Conservation (phyloP, 169 alveolate species). For the Miamiensis avidus region DNA sequence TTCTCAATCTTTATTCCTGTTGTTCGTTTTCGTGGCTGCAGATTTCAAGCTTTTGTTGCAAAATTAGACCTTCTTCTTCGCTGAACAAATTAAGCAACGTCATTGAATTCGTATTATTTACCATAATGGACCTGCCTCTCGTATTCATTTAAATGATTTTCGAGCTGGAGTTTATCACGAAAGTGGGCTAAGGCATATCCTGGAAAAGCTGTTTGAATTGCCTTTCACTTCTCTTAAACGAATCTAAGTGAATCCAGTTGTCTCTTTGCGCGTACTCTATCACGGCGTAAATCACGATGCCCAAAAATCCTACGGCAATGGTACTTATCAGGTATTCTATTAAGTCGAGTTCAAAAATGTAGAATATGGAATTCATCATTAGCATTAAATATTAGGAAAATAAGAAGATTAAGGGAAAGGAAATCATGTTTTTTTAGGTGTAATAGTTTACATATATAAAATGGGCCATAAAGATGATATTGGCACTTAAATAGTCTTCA, state of each 20-base stretch:
- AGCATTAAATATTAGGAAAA: background rate
- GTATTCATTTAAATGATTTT: background rate
- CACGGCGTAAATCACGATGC: no score
- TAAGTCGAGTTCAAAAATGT: background rate
- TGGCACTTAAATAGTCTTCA: background rate
- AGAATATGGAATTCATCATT: background rate
- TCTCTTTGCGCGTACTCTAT: background rate
- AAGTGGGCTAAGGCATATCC: background rate
- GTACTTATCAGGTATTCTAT: background rate
- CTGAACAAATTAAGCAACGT: background rate
- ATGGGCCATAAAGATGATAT: background rate
- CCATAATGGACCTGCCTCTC: background rate
- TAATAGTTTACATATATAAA: background rate
- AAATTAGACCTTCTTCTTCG: background rate
- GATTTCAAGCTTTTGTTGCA: no score
- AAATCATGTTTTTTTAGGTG: no score
- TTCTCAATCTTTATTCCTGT: background rate
- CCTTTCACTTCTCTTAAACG: background rate
- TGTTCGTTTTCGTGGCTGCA: background rate
- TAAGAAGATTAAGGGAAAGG: background rate
- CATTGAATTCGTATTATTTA: no score
- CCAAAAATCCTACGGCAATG: background rate
- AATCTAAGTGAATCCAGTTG: background rate
- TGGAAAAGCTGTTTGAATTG: no score
- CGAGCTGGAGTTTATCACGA: background rate